These are phyloP conservation scores for Trichoderma polysporum DNA, from an alignment of 2,329 filamentous ascomycete genomes.

Conservation along the genomic window DNA sequence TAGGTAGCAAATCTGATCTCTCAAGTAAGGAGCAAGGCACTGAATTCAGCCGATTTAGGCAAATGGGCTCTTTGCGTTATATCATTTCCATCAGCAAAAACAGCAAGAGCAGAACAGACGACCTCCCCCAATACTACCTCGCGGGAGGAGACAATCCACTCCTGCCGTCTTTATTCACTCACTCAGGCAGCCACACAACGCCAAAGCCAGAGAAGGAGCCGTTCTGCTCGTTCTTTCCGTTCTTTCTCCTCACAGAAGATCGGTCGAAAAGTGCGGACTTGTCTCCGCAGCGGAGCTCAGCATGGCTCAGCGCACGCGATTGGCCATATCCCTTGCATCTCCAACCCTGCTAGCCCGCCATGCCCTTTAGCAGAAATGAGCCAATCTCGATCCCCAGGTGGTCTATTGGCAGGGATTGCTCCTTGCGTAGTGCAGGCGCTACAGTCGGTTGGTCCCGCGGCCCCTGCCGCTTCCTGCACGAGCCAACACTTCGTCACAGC, in stretches of 20 bases:
- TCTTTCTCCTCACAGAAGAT: conserved; percentile 3
- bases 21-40: background rate
- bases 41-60: conserved; percentile 1
- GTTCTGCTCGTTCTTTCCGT: background rate
- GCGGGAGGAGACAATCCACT: background rate
- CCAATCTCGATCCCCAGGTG: conserved; percentile 43
- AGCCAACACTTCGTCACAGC: conserved; percentile 46
- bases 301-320: conserved; percentile 8
- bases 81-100: background rate
- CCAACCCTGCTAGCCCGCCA: conserved; percentile 2
- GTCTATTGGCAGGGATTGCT: conserved; percentile 27
- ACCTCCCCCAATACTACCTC: conserved; percentile 7
- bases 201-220: background rate
- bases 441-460: conserved; percentile 48
- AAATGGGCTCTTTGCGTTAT: background rate
- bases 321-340: conserved; percentile 10
- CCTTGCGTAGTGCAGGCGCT: conserved; percentile 37
- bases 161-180: conserved; percentile 11
- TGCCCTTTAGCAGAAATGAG: conserved; percentile 32
- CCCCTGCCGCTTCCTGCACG: conserved; percentile 46
- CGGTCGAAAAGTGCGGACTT: conserved; percentile 17
- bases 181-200: background rate
- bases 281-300: conserved; percentile 12
- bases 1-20: background rate
- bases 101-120: background rate